A percentile compares a stretch with the other conserved stretches of the same genome.
These are phyloP conservation scores for Diaporthe amygdali DNA, from an alignment of 2,329 filamentous ascomycete genomes.

Conservation along the genomic window DNA sequence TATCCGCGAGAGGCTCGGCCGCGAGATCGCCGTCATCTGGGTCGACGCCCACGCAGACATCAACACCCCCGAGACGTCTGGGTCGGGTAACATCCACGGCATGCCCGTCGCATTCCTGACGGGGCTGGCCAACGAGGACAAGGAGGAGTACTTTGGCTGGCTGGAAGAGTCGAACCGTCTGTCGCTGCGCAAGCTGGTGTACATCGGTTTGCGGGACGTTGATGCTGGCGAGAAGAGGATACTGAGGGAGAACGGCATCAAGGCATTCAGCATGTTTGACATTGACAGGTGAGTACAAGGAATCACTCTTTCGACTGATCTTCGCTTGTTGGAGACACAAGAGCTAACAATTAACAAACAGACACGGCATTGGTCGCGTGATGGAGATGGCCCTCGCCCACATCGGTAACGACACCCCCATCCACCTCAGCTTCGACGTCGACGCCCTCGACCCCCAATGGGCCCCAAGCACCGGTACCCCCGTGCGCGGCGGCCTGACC, in stretches of 20 bases:
- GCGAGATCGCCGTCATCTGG: conserved; percentile 96
- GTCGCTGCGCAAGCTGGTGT: conserved; percentile 86
- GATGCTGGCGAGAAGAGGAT: conserved; percentile 95
- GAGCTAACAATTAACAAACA: conserved; percentile 37
- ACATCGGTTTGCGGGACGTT: conserved; percentile 93
- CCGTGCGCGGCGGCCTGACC: conserved; percentile 90
- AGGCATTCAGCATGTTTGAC: conserved; percentile 98
- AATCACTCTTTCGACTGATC: no score
- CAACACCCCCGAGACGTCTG: conserved; percentile 91
- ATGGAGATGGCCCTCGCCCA: conserved; percentile 98
- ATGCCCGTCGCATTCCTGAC: conserved; percentile 96
- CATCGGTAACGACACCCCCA: conserved; percentile 92
- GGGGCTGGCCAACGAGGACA: conserved; percentile 78
- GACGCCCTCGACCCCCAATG: conserved; percentile 95
- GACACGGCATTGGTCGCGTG: conserved; percentile 91
- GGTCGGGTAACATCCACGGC: conserved; percentile 93
- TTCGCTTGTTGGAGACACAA: background rate
- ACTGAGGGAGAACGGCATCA: conserved; percentile 85
- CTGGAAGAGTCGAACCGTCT: conserved; percentile 72
- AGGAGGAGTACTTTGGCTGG: conserved; percentile 89
- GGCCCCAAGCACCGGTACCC: conserved; percentile 94
- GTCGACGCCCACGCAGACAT: conserved; percentile 98
- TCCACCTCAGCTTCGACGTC: conserved; percentile 96
- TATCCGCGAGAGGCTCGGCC: conserved; percentile 77
- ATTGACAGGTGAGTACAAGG: conserved; percentile 74